A percentile compares a stretch with the other conserved stretches of the same genome.
Evolutionary conservation across 2,329 filamentous ascomycete species (phyloP).

Genomic region (Cladosporium sp.): DNA sequence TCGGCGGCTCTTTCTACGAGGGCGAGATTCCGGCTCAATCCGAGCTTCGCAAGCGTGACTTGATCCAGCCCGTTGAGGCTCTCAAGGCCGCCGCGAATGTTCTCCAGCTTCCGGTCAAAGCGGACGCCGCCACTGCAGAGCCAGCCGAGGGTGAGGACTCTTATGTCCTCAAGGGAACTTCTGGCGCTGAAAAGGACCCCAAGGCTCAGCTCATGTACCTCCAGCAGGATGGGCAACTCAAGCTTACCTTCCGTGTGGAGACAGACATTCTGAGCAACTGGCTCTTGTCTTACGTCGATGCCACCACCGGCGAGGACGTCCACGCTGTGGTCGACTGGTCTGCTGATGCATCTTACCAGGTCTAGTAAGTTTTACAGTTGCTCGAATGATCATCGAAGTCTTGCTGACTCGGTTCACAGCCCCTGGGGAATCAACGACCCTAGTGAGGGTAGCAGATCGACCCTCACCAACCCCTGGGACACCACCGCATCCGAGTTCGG

Average conservation of each 20-base stretch:
- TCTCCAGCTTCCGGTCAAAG: constrained; percentile 41
- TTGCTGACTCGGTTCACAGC: background rate
- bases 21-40: constrained; percentile 41
- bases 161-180: constrained; percentile 46
- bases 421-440: constrained; percentile 56
- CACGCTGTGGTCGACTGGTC: constrained; percentile 56
- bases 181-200: constrained; percentile 49
- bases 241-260: constrained; percentile 56
- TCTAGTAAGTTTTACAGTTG: constrained; percentile 35
- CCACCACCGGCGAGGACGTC: constrained; percentile 43
- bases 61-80: constrained; percentile 42
- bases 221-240: constrained; percentile 46
- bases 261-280: constrained; percentile 55
- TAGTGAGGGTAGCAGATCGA: constrained; percentile 42
- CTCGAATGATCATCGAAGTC: too few species aligned
- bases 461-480: constrained; percentile 49
- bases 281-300: constrained; percentile 57
- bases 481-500: constrained; percentile 46
- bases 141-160: constrained; percentile 30
- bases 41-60: constrained; percentile 40
- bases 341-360: constrained; percentile 52
- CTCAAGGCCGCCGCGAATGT: constrained; percentile 38
- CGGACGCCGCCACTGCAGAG: constrained; percentile 38
- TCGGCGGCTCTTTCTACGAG: constrained; percentile 49
- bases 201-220: constrained; percentile 55